These are phyloP conservation scores for Samsoniella hepiali DNA, from an alignment of 2,329 filamentous ascomycete genomes.

Conservation along the genomic window DNA sequence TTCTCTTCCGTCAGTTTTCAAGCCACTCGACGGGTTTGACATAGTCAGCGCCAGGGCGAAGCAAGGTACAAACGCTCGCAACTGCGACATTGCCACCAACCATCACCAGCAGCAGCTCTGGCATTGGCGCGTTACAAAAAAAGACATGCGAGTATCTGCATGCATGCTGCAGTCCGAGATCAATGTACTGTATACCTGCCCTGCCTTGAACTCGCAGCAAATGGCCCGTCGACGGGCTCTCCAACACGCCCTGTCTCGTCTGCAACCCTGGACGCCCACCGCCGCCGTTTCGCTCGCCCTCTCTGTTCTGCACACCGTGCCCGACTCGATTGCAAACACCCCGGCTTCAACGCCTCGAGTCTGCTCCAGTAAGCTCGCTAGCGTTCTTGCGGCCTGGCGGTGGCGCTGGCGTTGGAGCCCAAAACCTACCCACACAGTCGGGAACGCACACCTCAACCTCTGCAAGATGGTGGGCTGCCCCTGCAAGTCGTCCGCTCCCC, in stretches of 20 bases:
- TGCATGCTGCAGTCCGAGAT: constrained; percentile 14
- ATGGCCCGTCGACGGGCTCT: neutral
- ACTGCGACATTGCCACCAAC: neutral
- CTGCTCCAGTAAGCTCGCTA: constrained; percentile 8
- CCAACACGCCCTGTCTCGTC: constrained; percentile 8
- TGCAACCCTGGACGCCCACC: neutral
- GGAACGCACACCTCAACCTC: constrained; percentile 14
- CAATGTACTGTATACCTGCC: neutral
- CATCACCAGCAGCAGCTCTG: neutral
- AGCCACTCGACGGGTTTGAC: neutral
- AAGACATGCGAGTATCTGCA: constrained; percentile 6
- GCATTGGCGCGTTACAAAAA: constrained; percentile 1
- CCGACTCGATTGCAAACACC: constrained; percentile 12
- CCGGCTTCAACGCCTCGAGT: constrained; percentile 9
- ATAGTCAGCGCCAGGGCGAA: neutral
- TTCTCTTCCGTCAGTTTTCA: neutral
- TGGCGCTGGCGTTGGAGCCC: constrained; percentile 14
- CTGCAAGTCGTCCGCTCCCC: constrained; percentile 17
- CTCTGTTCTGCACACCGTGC: constrained; percentile 8
- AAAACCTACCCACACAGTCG: constrained; percentile 18
- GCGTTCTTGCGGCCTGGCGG: constrained; percentile 8
- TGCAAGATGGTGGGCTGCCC: constrained; percentile 13
- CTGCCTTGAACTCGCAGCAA: neutral
- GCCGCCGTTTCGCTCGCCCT: neutral
- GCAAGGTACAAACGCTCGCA: neutral